A percentile compares a stretch with the other conserved stretches of the same genome.
Evolutionary conservation across 139 green algal species (phyloP).

Genomic region (Limnomonas spitsbergensis): DNA sequence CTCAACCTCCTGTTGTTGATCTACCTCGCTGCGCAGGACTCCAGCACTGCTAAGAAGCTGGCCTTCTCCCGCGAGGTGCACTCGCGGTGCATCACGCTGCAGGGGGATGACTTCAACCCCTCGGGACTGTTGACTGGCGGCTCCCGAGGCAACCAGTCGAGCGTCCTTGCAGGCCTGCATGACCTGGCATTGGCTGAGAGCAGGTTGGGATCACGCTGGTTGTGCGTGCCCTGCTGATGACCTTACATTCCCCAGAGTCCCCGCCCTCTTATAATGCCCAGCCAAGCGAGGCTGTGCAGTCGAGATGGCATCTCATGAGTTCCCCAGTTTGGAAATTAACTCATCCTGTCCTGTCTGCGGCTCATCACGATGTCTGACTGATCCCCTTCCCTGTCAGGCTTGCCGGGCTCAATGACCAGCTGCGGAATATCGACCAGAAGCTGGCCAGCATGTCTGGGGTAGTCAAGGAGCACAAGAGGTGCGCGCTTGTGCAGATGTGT

Average conservation of each 20-base stretch:
- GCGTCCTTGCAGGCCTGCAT: constrained; percentile 66
- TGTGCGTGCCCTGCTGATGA: too few relatives aligned
- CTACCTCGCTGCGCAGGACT: too few relatives aligned
- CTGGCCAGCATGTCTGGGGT: constrained; percentile 38
- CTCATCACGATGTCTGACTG: too few relatives aligned
- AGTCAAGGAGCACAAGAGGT: constrained; percentile 57
- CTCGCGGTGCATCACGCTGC: constrained; percentile 86
- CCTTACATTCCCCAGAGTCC: too few relatives aligned
- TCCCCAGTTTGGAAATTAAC: too few relatives aligned
- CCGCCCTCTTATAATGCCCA: too few relatives aligned
- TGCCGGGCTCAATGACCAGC: constrained; percentile 15
- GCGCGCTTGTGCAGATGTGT: neutral
- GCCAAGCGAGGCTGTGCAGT: too few relatives aligned
- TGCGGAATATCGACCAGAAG: constrained; percentile 34
- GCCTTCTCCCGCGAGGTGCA: constrained; percentile 86
- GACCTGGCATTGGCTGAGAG: constrained; percentile 62
- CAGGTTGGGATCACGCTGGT: constrained; percentile 51
- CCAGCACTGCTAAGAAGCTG: constrained; percentile 82
- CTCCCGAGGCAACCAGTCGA: constrained; percentile 1
- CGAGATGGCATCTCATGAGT: too few relatives aligned
- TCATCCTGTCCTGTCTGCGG: too few relatives aligned
- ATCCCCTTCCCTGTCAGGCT: too few relatives aligned
- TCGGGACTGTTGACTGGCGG: constrained; percentile 17
- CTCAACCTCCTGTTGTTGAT: too few relatives aligned
- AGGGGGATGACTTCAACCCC: constrained; percentile 97